phyloP scores from a whole-genome alignment of 1,284 basidiomycete species.

The Ganoderma resinaceum region DNA sequence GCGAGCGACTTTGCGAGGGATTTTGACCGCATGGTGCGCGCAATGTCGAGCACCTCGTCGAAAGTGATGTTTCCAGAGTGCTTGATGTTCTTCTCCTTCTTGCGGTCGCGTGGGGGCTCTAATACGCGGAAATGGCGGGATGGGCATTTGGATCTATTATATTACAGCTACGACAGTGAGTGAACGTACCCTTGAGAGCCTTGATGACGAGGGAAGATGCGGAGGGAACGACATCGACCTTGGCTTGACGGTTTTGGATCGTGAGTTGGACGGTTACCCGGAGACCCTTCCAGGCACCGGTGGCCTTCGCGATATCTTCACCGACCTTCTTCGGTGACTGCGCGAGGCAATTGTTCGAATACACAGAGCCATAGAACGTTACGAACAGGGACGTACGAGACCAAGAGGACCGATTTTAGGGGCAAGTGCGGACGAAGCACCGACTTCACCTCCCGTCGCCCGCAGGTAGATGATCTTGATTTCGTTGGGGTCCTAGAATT shows the following conservation, averaged over 20 bases:
- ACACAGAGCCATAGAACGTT: neutral
- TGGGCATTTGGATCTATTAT: neutral
- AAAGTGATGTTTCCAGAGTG: constrained; percentile 96
- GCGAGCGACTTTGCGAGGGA: constrained; percentile 94
- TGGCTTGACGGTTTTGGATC: constrained; percentile 99
- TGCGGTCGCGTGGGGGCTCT: constrained; percentile 99
- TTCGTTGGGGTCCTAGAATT: constrained; percentile 85
- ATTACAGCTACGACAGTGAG: neutral
- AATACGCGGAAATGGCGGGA: constrained; percentile 15
- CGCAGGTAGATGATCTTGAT: constrained; percentile 99
- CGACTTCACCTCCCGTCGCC: constrained; percentile 99
- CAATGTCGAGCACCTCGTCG: constrained; percentile 96
- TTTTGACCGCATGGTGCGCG: constrained; percentile 96
- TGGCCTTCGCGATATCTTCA: constrained; percentile 99
- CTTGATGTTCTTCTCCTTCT: constrained; percentile 99
- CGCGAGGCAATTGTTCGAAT: constrained; percentile 15
- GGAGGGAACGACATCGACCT: constrained; percentile 96
- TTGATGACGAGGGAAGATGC: constrained; percentile 98
- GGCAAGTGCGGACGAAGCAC: constrained; percentile 97
- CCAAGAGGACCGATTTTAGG: constrained; percentile 99
- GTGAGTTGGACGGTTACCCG: constrained; percentile 99
- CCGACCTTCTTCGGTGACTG: constrained; percentile 99
- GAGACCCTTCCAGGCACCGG: constrained; percentile 99
- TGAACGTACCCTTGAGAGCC: constrained; percentile 88
- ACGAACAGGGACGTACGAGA: constrained; percentile 73